Evolutionary conservation across 352 stramenopile species (phyloP).

Genomic region (Thalassiosira mediterranea): DNA sequence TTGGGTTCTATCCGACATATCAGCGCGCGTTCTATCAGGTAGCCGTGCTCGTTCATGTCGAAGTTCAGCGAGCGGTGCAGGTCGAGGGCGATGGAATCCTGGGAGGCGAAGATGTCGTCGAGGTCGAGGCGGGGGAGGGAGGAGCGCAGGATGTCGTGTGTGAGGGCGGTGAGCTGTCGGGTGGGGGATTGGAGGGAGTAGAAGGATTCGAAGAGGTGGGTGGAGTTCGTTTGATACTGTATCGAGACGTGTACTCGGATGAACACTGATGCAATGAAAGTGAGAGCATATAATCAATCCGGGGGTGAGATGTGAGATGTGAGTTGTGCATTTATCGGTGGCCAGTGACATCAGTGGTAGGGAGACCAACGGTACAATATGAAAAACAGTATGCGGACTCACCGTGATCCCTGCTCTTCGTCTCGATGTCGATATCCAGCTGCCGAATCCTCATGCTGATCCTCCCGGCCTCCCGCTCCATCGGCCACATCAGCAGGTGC

Average conservation of each 20-base stretch:
- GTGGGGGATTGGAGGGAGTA: conserved; percentile 65
- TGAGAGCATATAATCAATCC: conserved; percentile 1
- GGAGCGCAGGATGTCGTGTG: conserved; percentile 68
- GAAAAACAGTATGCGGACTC: conserved; percentile 1
- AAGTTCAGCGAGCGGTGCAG: conserved; percentile 77
- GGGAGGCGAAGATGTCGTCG: conserved; percentile 73
- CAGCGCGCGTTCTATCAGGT: conserved; percentile 78
- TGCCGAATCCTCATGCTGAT: conserved; percentile 72
- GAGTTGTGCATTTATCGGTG: too few relatives aligned
- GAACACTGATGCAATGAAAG: conserved; percentile 54
- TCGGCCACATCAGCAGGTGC: conserved; percentile 46
- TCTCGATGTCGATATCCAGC: conserved; percentile 79
- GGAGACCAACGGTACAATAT: too few relatives aligned
- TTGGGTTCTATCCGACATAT: conserved; percentile 83
- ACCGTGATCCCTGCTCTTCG: conserved; percentile 84
- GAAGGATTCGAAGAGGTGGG: conserved; percentile 63
- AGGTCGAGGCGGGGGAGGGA: conserved; percentile 68
- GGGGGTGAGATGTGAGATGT: too few relatives aligned
- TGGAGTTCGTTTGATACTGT: conserved; percentile 71
- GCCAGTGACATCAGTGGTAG: too few relatives aligned
- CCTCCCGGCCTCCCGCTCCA: conserved; percentile 59
- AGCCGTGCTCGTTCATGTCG: conserved; percentile 83
- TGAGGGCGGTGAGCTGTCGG: conserved; percentile 57
- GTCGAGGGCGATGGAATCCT: conserved; percentile 74
- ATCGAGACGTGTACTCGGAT: conserved; percentile 72